Base-by-base conservation (phyloP, 2,329 filamentous ascomycete genomes). In the Monascus ruber region DNA sequence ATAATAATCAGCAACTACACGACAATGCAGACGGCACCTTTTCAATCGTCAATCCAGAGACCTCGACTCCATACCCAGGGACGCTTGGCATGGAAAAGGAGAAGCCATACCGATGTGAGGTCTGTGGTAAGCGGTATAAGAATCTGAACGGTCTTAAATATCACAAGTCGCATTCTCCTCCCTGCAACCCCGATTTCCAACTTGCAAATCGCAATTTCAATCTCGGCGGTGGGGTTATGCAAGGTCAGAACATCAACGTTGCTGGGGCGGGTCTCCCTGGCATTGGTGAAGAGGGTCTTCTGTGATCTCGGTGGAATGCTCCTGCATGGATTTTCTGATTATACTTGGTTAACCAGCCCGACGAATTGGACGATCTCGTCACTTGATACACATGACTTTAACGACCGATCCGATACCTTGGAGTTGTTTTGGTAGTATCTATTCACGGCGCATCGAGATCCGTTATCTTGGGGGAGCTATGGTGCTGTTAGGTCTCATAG, bases 51-150 rank as follows among this genome's bases (percentile, higher is more conserved):
- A 94, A 98, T 53, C 91, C 91, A 0, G 85, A 94, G 56, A 96
- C 91, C 0, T 91, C 85, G 26, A 77, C 86, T 1, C 91, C 91
- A 0, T 98, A 96, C 49, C 91, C 91, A 0, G 91, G 91, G 27
- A 96, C 91, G 1, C 71, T 94, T 29, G 91, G 91, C n/a, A 98
- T 98, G 91, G 91, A 98, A 67, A 98, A 96, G 63, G 89, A 96
- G 69, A 98, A 98, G 70, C 91, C 91, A 2, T 96, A 96, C 62
- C 88, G 88, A 57, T 98, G 91, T 63, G 88, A 96, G 48, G 83
- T 87, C 7, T 98, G 91, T 59, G 88, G 89, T 54, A 98, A 98
- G 71, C 83, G 91, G 38, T 98, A 98, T 69, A 98, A 98, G 79
- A 98, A 98, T 58, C 65, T 98, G 44, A 98, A 98, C 64, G 91